These are phyloP conservation scores for Saccharomyces paradoxus DNA, from an alignment of 805 yeast species.

Conservation along the genomic window DNA sequence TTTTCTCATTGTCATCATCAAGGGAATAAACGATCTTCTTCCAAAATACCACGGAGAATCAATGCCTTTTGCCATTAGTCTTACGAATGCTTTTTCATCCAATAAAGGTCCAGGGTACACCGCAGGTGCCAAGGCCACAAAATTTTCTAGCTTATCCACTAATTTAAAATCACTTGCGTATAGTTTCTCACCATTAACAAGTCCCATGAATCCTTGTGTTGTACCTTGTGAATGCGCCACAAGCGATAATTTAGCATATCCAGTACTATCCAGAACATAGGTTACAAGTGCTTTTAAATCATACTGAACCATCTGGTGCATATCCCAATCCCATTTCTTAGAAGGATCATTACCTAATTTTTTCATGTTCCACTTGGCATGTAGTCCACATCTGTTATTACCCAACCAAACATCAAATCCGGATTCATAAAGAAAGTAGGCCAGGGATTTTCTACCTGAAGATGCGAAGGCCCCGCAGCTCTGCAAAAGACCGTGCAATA, in stretches of 20 bases:
- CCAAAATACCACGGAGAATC: slow-evolving; percentile 57
- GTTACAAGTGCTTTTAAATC: slow-evolving; percentile 73
- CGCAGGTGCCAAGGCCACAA: slow-evolving; percentile 83
- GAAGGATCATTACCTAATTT: slow-evolving; percentile 18
- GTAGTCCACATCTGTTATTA: slow-evolving; percentile 81
- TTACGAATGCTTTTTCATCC: slow-evolving; percentile 52
- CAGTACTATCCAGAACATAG: slow-evolving; percentile 40
- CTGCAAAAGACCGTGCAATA: slow-evolving; percentile 82
- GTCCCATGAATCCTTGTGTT: slow-evolving; percentile 67
- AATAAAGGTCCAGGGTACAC: slow-evolving; percentile 77
- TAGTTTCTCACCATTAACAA: slow-evolving; percentile 39
- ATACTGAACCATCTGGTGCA: slow-evolving; percentile 67
- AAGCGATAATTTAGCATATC: slow-evolving; percentile 43
- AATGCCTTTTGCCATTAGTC: slow-evolving; percentile 49
- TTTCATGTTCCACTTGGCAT: slow-evolving; percentile 49
- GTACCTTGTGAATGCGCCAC: slow-evolving; percentile 93
- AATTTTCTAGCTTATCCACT: slow-evolving; percentile 52
- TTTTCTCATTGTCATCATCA: slow-evolving; percentile 54
- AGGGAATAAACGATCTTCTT: slow-evolving; percentile 64
- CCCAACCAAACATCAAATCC: slow-evolving; percentile 91
- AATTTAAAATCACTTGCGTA: slow-evolving; percentile 30
- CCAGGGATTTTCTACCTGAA: slow-evolving; percentile 72
- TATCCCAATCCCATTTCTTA: slow-evolving; percentile 88
- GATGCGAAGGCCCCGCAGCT: slow-evolving; percentile 81
- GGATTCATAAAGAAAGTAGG: slow-evolving; percentile 41